Base-by-base conservation (phyloP, 2,329 filamentous ascomycete genomes). In the Hymenoscyphus linearis region DNA sequence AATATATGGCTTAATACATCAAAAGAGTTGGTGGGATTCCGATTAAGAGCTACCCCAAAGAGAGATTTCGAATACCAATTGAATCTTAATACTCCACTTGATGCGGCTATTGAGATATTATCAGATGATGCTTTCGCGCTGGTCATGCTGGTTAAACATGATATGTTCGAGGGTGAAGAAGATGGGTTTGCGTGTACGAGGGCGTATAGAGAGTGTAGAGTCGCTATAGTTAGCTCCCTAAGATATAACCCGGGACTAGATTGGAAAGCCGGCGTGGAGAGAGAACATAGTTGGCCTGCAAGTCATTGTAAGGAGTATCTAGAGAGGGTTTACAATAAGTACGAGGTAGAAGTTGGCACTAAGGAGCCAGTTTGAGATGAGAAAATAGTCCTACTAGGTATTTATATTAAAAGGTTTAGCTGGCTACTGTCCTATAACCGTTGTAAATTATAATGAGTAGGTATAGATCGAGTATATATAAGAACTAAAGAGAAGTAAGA, bases 161-260 rank as follows among this genome's bases (percentile, higher is more conserved):
- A 72, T 55, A 58, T 71, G 4, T 72, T 68, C 27, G 69, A 71
- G 59, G 69, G 70, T 31, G 55, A 86, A 0, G 82, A 87, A 0
- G 87, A 89, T 62, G 80, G 85, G 22, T 90, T 89, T 67, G 84
- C 82, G 58, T 88, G 85, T 63, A 87, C 86, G 0, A 74, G 85
- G 31, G 85, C 87, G 0, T 90, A 86, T 69, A 87, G 87, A 0
- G 83, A 80, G 0, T 85, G 81, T 61, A 77, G 86, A 4, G 80
- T 90, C 1, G 79, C 80, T 0, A 80, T 89, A 0, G 82, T 90
- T 0, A 85, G 82, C 0, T 80, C 76, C 0, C 85, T 86, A 10
- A 75, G 87, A 27, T 89, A 90, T 64, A 76, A 84, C 54, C 86
- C 86, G 0, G 35, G 50, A 0, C 73, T 85, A 25, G 78, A 79